phyloP scores from a whole-genome alignment of 805 yeast genomes.

The Debaryomyces prosopidis region DNA sequence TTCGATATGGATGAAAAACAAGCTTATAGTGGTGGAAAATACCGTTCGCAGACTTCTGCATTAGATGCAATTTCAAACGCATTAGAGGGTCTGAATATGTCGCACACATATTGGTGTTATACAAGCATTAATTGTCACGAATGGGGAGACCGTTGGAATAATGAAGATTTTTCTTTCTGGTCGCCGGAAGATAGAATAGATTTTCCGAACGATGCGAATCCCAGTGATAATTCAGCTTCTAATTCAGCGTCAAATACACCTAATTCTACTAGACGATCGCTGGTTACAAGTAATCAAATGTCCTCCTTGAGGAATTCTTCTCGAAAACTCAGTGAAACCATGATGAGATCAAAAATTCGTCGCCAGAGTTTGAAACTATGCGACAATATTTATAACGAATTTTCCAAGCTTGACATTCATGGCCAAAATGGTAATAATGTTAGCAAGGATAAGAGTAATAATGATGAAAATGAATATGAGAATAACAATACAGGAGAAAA shows the following conservation, averaged over 20 bases:
- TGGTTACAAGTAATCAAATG: not conserved
- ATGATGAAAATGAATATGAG: not conserved
- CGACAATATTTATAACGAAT: not conserved
- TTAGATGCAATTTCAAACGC: slow-evolving; percentile 81
- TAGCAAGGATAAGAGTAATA: not conserved
- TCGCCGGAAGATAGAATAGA: slow-evolving; percentile 57
- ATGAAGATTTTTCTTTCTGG: slow-evolving; percentile 91
- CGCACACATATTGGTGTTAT: slow-evolving; percentile 88
- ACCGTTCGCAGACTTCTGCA: slow-evolving; percentile 73
- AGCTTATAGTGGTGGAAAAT: slow-evolving; percentile 69
- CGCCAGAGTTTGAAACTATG: not conserved
- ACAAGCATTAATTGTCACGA: slow-evolving; percentile 68
- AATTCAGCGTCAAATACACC: not conserved
- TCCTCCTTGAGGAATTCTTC: not conserved
- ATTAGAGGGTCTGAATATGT: slow-evolving; percentile 68
- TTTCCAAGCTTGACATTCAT: no score
- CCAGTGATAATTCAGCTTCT: not conserved
- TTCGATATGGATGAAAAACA: slow-evolving; percentile 86
- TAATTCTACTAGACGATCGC: not conserved
- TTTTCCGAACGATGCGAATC: slow-evolving; percentile 13
- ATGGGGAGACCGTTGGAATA: slow-evolving; percentile 92
- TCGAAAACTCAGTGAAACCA: not conserved
- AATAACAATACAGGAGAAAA: not conserved
- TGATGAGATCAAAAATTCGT: not conserved
- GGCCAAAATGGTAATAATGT: not conserved